Percentiles rank a stretch among this genome's conserved stretches.
Evolutionary conservation across 257 asterid genomes (phyloP).

Genomic region (Solanum chiquidenum): DNA sequence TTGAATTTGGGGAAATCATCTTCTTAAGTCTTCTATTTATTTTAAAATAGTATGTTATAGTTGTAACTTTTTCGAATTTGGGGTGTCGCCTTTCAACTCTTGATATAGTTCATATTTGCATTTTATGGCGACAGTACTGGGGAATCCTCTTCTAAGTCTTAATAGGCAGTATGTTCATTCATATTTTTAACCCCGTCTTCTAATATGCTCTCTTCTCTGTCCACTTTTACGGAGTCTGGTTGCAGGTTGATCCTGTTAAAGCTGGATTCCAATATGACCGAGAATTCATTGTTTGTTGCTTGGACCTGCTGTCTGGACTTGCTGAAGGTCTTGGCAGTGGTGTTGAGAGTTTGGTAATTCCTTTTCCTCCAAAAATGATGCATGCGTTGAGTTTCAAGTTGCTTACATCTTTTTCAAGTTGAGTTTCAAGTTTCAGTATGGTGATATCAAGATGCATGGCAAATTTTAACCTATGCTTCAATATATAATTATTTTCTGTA

Average conservation of each 20-base stretch:
- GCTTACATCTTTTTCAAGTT: neutral
- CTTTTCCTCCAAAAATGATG: slow-evolving; percentile 4
- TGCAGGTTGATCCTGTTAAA: slow-evolving; percentile 77
- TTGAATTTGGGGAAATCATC: neutral
- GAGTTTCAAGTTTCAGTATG: neutral
- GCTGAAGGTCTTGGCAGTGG: slow-evolving; percentile 97
- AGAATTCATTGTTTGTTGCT: slow-evolving; percentile 85
- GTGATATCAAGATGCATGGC: neutral
- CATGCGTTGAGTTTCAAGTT: neutral
- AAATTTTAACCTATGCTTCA: neutral
- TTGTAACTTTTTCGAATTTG: neutral
- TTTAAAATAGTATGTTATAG: neutral
- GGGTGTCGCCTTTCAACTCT: neutral
- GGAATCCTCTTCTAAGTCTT: neutral
- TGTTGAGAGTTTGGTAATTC: slow-evolving; percentile 84
- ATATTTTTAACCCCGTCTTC: neutral
- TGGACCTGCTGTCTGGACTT: slow-evolving; percentile 99
- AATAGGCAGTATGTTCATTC: neutral
- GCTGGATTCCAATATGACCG: slow-evolving; percentile 83
- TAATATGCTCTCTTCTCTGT: neutral
- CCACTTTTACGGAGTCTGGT: neutral
- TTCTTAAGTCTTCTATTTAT: neutral
- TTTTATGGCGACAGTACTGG: neutral
- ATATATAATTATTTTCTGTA: slow-evolving; percentile 8
- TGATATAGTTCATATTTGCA: neutral